phyloP scores from a whole-genome alignment of 148 eudicot species.

The Vaccinium macrocarpon region DNA sequence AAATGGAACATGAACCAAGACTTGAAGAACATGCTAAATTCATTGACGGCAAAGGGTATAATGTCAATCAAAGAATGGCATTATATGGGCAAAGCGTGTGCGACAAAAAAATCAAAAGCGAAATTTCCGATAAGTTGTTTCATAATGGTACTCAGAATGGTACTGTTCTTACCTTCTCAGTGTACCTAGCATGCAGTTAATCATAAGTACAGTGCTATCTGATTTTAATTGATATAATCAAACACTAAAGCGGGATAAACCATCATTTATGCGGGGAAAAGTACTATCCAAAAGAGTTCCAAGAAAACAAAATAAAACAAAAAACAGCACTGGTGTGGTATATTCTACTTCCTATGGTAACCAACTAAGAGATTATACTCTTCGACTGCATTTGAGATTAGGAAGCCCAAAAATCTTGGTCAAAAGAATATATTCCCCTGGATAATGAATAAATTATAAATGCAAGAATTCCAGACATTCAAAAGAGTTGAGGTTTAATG shows the following conservation, averaged over 20 bases:
- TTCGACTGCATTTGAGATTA: not conserved
- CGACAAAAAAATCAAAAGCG: not conserved
- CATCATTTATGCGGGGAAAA: not conserved
- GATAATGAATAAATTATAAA: not conserved
- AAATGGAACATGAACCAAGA: not conserved
- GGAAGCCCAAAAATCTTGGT: not conserved
- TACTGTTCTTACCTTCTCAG: not conserved
- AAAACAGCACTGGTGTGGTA: not conserved
- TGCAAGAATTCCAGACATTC: not conserved
- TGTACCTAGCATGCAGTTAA: not conserved
- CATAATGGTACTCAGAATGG: not conserved
- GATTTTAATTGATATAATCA: not conserved
- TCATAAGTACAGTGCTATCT: not conserved
- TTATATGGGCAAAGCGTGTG: not conserved
- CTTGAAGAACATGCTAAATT: not conserved
- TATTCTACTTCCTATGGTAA: conserved; percentile 1
- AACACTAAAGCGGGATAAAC: not conserved
- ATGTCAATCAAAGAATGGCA: not conserved
- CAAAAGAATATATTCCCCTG: not conserved
- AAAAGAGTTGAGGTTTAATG: conserved; percentile 6
- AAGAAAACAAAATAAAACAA: not conserved
- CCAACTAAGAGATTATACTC: not conserved
- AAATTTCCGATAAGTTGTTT: conserved; percentile 1
- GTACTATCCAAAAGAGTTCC: not conserved
- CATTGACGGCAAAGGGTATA: not conserved